A percentile compares a stretch with the other conserved stretches of the same genome.
phyloP scores from a whole-genome alignment of 1,139 yeast genomes.

The Blastobotrys malaysiensis region DNA sequence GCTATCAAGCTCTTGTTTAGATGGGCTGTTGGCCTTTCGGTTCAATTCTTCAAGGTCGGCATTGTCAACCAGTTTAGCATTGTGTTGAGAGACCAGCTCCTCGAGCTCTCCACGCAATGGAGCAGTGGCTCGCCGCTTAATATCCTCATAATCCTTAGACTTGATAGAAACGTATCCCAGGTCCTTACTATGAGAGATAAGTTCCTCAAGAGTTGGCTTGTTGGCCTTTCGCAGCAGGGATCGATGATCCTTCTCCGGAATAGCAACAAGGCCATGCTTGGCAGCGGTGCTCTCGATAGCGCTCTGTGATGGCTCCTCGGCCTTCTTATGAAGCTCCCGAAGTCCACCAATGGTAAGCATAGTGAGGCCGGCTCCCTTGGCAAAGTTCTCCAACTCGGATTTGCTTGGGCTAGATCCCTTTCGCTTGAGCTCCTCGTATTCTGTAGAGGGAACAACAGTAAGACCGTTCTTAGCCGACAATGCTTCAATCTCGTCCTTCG shows the following conservation, averaged over 20 bases:
- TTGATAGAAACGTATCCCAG: conserved; percentile 27
- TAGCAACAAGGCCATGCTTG: conserved; percentile 14
- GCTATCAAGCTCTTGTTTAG: conserved; percentile 23
- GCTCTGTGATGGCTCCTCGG: conserved; percentile 24
- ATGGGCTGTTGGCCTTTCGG: conserved; percentile 22
- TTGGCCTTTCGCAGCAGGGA: conserved; percentile 18
- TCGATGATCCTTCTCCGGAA: conserved; percentile 17
- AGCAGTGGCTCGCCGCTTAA: conserved; percentile 10
- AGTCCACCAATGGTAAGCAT: conserved; percentile 24
- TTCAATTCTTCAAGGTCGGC: conserved; percentile 26
- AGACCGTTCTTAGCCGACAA: conserved; percentile 27
- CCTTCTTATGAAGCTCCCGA: conserved; percentile 25
- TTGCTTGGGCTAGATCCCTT: conserved; percentile 23
- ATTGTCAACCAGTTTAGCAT: conserved; percentile 30
- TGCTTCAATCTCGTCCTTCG: conserved; percentile 14
- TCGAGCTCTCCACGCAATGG: conserved; percentile 17
- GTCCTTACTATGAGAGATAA: conserved; percentile 22
- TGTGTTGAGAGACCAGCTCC: conserved; percentile 23
- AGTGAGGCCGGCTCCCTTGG: conserved; percentile 24
- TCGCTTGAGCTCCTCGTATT: conserved; percentile 25
- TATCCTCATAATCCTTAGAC: conserved; percentile 1
- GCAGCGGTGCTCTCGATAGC: conserved; percentile 17
- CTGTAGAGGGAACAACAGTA: conserved; percentile 31
- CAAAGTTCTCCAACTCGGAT: conserved; percentile 22
- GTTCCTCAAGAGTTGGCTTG: conserved; percentile 23